Evolutionary conservation across 441 rosid species (phyloP), one percentile per base, ranked within the genome.

Genomic region (Mallotus japonicus): DNA sequence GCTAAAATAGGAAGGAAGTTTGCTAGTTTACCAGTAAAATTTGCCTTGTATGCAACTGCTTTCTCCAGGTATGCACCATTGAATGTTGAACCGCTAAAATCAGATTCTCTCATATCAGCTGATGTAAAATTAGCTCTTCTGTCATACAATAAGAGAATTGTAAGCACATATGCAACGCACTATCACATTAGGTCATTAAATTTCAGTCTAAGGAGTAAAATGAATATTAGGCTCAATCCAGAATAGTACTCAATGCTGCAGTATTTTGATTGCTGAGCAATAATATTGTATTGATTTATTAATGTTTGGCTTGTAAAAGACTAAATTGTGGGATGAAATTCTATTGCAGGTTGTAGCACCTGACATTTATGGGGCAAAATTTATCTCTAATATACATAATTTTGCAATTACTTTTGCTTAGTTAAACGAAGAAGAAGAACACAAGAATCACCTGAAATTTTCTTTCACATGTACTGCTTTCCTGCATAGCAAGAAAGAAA

Each of bases 101-200:
- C 90, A 61, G 97, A 90, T 73, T 92, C 97, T 78, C 97, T 87
- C 97, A 92, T 94, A 76, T 90, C 99, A 20, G 97, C 96, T 76
- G 95, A 67, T 74, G 97, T 94, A 85, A 94, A 94, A 83, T 90
- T 94, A 74, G 97, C 99, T 84, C 99, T 85, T 79, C 99, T 94
- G 92, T 75, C 84, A 75, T 74, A 69, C 73, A 79, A 75, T 78
- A 42, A 65, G 62, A 69, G 9, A 11, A 72, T 65, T 55, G 56
- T 73, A 10, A 53, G 63, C 58, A 64, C 59, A 76, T 20, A 50
- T 58, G 32, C 1, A n/a, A 65, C 47, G 50, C 46, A 66, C 8
- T 44, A 5, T 54, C 68, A 59, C 22, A 14, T 56, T 13, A 0
- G 56, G 64, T 62, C 57, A 15, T 19, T 47, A 40, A 68, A 5